Evolutionary conservation across 2,329 filamentous ascomycete species (phyloP).

Genomic region (Trichoderma arundinaceum): DNA sequence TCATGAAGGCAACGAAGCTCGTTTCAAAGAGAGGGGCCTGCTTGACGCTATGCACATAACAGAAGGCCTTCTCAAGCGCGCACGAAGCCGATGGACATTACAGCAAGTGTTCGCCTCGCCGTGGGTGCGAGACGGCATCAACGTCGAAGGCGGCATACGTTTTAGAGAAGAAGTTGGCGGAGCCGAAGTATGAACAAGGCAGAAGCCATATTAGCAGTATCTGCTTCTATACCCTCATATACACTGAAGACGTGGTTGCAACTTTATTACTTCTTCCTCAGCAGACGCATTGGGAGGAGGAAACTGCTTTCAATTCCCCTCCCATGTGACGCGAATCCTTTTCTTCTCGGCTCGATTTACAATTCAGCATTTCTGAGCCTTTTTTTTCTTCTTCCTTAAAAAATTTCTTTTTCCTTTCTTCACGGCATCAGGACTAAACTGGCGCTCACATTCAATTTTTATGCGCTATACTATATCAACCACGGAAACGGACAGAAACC

Average conservation of each 20-base stretch:
- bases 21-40: conserved; percentile 68
- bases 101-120: conserved; percentile 72
- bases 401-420: not conserved
- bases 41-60: conserved; percentile 80
- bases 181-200: conserved; percentile 52
- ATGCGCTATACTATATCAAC: conserved; percentile 17
- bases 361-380: not conserved
- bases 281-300: not conserved
- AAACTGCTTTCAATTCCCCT: not conserved
- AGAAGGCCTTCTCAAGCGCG: conserved; percentile 82
- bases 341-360: not conserved
- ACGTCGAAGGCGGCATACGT: conserved; percentile 65
- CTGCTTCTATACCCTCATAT: not conserved
- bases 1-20: conserved; percentile 71
- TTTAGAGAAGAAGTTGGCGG: conserved; percentile 66
- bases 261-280: not conserved
- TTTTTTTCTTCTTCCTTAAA: too few species aligned
- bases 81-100: conserved; percentile 76
- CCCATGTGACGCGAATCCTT: not conserved
- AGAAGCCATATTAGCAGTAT: not conserved
- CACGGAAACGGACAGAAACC: conserved; percentile 11
- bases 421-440: conserved; percentile 3
- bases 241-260: not conserved
- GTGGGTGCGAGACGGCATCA: conserved; percentile 79
- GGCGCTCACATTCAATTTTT: conserved; percentile 16